These are phyloP conservation scores for Pyrenochaeta sp. DNA, from an alignment of 2,329 filamentous ascomycete genomes.

Conservation along the genomic window DNA sequence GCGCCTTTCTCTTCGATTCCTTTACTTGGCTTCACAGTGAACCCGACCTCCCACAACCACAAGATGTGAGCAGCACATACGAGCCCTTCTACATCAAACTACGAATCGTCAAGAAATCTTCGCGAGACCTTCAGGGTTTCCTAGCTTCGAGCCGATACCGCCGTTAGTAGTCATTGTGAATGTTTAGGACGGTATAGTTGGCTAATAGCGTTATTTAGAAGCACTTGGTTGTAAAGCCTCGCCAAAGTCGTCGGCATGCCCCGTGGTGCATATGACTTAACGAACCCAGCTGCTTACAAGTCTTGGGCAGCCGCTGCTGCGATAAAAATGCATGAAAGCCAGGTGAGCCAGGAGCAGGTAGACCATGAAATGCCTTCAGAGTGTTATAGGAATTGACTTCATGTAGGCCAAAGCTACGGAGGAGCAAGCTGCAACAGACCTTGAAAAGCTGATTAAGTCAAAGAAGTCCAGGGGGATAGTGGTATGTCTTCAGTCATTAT, in stretches of 20 bases:
- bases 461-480: constrained; percentile 20
- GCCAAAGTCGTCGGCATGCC: constrained; percentile 17
- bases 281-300: constrained; percentile 1
- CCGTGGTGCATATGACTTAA: constrained; percentile 30
- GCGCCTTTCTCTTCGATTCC: background rate
- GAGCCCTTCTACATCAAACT: background rate
- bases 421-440: background rate
- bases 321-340: constrained; percentile 3
- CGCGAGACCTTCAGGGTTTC: background rate
- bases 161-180: background rate
- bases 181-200: background rate
- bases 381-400: background rate
- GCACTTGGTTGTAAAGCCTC: background rate
- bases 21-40: background rate
- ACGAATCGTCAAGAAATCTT: background rate
- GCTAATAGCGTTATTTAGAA: background rate
- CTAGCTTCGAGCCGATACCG: background rate
- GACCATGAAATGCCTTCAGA: background rate
- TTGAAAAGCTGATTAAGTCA: constrained; percentile 11
- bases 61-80: background rate
- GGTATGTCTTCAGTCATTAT: constrained; percentile 11
- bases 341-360: constrained; percentile 8
- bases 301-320: constrained; percentile 10
- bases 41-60: background rate
- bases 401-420: constrained; percentile 3